Evolutionary conservation across 192 early-diverging fungal species (phyloP).

Genomic region (Spizellomyces sp.): DNA sequence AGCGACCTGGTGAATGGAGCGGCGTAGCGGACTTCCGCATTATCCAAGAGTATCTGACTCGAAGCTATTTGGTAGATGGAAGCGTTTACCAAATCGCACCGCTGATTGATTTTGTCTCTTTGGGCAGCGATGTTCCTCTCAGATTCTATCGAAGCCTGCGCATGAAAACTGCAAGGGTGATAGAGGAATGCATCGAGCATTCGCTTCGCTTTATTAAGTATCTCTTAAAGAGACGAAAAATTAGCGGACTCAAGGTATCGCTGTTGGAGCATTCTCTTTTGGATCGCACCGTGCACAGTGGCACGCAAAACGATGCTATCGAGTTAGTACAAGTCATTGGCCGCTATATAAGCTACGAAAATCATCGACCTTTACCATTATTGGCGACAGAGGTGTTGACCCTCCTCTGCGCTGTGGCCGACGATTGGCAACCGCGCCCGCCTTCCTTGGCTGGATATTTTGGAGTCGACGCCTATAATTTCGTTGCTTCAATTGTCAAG

Average conservation of each 20-base stretch:
- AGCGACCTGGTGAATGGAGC: neutral
- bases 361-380: slow-evolving; percentile 32
- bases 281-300: slow-evolving; percentile 34
- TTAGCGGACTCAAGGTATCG: slow-evolving; percentile 12
- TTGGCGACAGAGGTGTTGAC: slow-evolving; percentile 44
- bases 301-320: slow-evolving; percentile 10
- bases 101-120: slow-evolving; percentile 39
- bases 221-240: slow-evolving; percentile 39
- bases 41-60: slow-evolving; percentile 37
- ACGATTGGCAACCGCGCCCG: slow-evolving; percentile 47
- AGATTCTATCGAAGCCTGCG: slow-evolving; percentile 18
- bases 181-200: slow-evolving; percentile 43
- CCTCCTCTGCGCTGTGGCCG: slow-evolving; percentile 45
- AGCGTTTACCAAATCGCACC: slow-evolving; percentile 41
- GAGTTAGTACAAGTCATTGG: slow-evolving; percentile 53
- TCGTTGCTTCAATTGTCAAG: slow-evolving; percentile 39
- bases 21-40: slow-evolving; percentile 2
- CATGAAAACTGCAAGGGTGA: slow-evolving; percentile 15
- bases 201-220: slow-evolving; percentile 40
- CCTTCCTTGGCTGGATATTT: slow-evolving; percentile 57
- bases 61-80: slow-evolving; percentile 36
- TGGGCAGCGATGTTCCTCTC: slow-evolving; percentile 32
- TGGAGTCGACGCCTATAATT: slow-evolving; percentile 35
- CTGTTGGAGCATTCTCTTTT: slow-evolving; percentile 50
- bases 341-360: slow-evolving; percentile 47